Conservation (phyloP, 2,329 filamentous ascomycete genomes). For the Leptographium galeiforme region DNA sequence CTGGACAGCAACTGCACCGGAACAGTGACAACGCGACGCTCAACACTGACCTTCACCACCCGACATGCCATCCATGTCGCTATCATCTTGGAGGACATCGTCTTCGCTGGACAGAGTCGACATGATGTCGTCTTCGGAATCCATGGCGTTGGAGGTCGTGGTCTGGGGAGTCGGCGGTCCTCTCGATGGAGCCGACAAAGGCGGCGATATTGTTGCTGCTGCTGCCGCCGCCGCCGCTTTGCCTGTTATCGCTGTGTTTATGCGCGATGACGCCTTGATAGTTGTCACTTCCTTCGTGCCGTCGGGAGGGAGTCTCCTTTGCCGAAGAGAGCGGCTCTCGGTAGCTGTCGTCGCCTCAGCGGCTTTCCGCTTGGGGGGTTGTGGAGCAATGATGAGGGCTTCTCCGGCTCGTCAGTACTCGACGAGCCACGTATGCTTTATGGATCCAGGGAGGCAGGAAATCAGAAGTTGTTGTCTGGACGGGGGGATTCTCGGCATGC, state of each 20-base stretch:
- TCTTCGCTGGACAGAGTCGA: conserved; percentile 69
- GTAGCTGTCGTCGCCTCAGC: conserved; percentile 49
- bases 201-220: background rate
- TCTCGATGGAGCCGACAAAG: background rate
- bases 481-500: background rate
- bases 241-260: background rate
- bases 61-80: conserved; percentile 55
- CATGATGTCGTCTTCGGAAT: conserved; percentile 91
- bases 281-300: conserved; percentile 31
- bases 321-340: conserved; percentile 25
- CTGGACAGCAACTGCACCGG: background rate
- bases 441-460: background rate
- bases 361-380: conserved; percentile 48
- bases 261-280: conserved; percentile 30
- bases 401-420: conserved; percentile 11
- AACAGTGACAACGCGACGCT: background rate
- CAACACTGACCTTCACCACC: conserved; percentile 32
- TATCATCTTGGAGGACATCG: conserved; percentile 62
- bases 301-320: conserved; percentile 43
- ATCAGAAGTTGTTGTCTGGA: background rate
- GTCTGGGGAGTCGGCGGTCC: conserved; percentile 21
- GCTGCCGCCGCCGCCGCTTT: background rate
- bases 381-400: conserved; percentile 41
- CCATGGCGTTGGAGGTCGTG: conserved; percentile 54
- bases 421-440: conserved; percentile 10